Evolutionary conservation across 225 moss, liverwort and hornwort genomes (phyloP).

Genomic region (Pseudisothecium myosuroides): DNA sequence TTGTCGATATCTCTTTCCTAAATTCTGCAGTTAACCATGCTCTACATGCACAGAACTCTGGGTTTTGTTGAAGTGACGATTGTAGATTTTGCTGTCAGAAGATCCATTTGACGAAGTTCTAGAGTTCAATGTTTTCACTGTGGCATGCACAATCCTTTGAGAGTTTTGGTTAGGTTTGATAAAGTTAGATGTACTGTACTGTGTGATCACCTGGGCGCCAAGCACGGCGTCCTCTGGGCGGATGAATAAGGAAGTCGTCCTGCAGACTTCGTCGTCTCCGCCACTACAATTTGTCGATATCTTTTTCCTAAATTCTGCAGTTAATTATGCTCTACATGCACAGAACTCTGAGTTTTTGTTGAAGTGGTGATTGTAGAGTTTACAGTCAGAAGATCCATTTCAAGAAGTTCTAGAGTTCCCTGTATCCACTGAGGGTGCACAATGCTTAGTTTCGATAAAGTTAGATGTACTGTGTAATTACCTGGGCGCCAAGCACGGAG

Average conservation of each 20-base stretch:
- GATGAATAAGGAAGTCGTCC: not conserved
- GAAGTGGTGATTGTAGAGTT: not conserved
- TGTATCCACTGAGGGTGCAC: not conserved
- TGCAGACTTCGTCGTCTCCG: not conserved
- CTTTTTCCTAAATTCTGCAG: not conserved
- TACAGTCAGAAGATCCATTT: not conserved
- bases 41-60: not conserved
- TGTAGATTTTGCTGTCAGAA: not conserved
- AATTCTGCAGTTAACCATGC: not conserved
- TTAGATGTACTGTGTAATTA: not conserved
- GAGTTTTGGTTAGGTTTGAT: not conserved
- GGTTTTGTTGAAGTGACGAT: not conserved
- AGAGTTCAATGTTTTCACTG: not conserved
- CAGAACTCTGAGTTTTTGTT: not conserved
- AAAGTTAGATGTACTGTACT: not conserved
- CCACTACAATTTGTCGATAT: not conserved
- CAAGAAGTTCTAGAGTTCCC: not conserved
- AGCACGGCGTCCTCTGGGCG: not conserved
- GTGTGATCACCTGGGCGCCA: not conserved
- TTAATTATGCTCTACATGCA: not conserved
- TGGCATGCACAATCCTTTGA: not conserved
- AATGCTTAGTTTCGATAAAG: not conserved
- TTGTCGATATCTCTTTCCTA: slow-evolving; percentile 7
- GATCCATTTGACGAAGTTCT: not conserved
- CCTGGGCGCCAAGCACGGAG: not conserved